phyloP scores from a whole-genome alignment of 2,329 filamentous ascomycete genomes.

The Calonectria pseudoreteaudii region DNA sequence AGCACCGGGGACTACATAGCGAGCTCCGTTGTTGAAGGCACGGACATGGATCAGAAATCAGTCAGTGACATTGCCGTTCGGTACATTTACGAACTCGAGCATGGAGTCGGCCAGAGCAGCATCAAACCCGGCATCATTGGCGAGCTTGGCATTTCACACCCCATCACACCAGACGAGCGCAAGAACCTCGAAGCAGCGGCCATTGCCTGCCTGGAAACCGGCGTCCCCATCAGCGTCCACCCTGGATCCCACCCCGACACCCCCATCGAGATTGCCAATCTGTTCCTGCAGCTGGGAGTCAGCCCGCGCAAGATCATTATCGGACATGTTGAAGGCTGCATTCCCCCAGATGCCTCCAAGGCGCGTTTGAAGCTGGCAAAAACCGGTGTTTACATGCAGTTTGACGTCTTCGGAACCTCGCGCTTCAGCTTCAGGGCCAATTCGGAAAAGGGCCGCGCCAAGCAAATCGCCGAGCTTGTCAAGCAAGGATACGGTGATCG shows the following conservation, averaged over 20 bases:
- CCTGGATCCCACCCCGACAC: not conserved
- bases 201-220: not conserved
- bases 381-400: not conserved
- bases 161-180: not conserved
- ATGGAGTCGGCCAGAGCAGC: not conserved
- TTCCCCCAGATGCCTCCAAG: not conserved
- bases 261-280: not conserved
- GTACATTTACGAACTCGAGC: slow-evolving; percentile 1
- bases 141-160: not conserved
- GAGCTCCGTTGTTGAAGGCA: not conserved
- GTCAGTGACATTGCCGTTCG: not conserved
- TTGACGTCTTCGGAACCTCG: not conserved
- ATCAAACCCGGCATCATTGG: slow-evolving; percentile 1
- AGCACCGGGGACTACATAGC: not conserved
- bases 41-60: not conserved
- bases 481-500: not conserved
- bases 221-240: not conserved
- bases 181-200: not conserved
- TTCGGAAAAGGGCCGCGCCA: not conserved
- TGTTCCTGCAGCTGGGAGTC: not conserved
- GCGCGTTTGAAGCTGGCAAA: not conserved
- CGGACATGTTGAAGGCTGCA: not conserved
- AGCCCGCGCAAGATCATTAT: not conserved
- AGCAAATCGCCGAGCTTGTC: not conserved
- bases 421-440: not conserved